Evolutionary conservation across 2,329 filamentous ascomycete species (phyloP), one percentile per base, ranked within the genome.

Genomic region (Xylariomycetidae sp.): DNA sequence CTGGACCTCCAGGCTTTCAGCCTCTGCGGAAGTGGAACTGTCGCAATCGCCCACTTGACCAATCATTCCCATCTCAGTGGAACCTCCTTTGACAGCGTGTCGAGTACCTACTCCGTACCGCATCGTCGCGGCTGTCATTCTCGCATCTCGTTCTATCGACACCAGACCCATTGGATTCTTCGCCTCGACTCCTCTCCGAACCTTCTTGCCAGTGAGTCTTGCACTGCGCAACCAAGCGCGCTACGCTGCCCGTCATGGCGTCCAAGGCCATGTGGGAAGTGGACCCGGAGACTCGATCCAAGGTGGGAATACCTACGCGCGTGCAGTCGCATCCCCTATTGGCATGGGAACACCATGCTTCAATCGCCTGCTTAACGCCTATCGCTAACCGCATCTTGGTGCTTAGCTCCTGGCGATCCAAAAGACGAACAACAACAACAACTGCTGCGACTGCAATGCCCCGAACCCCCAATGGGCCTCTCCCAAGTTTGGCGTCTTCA

Each of bases 401-500:
- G 12, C 40, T 23, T 32, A 95, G 87, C 80, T 98, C 57, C 79
- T 88, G 46, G 79, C 86, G 42, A 87, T 96, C 49, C 89, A 95
- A 61, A 94, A 94, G 62, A 82, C 82, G 49, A 82, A 87, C 49
- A 80, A 82, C 49, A 98, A 98, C 64, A 87, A 85, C 58, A 67
- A 77, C 52, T 98, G 92, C 69, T 90, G 89, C 67, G 92, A 98
- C 67, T 98, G 92, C 71, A 81, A 81, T 57, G 90, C 92, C 27
- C 90, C 92, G 15, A 93, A 87, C 51, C 92, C 92, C 43, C 92
- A 98, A 82, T 98, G 92, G 92, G 90, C 92, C 49, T 74, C 88
- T 23, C 92, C 92, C 45, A 98, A 98, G 64, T 94, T 98, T 58
- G 90, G 90, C 56, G 86, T 95, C 61, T 98, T 98, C 69, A 95